phyloP scores from a whole-genome alignment of 768 basidiomycete genomes.

The Exidia glandulosa region DNA sequence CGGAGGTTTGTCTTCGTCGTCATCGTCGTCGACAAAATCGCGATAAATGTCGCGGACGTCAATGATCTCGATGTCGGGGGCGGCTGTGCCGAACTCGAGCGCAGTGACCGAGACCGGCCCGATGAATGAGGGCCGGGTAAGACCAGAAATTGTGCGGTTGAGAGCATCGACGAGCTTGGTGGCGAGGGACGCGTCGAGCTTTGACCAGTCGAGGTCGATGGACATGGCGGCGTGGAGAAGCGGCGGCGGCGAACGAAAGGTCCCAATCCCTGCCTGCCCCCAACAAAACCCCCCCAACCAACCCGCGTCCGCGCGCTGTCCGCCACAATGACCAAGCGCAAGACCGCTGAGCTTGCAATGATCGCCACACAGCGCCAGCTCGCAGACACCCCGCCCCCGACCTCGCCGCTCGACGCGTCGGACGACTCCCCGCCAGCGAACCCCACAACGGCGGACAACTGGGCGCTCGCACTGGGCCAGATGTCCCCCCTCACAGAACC shows the following conservation, averaged over 20 bases:
- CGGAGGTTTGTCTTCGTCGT: slow-evolving; percentile 36
- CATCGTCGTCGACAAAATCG: slow-evolving; percentile 84
- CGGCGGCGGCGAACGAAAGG: not conserved
- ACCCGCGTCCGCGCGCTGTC: too few relatives aligned
- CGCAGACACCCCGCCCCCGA: not conserved
- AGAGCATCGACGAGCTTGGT: slow-evolving; percentile 59
- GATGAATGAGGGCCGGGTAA: slow-evolving; percentile 82
- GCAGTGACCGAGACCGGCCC: slow-evolving; percentile 82
- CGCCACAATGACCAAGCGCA: not conserved
- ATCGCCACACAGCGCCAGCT: not conserved
- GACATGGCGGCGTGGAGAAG: slow-evolving; percentile 46
- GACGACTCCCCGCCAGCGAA: not conserved
- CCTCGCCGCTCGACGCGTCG: not conserved
- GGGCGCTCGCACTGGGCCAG: not conserved
- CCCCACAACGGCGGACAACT: not conserved
- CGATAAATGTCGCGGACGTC: slow-evolving; percentile 90
- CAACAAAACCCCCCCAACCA: too few relatives aligned
- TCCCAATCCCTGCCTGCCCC: too few relatives aligned
- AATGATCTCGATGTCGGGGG: slow-evolving; percentile 81
- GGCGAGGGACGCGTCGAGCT: slow-evolving; percentile 65
- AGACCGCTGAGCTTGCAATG: not conserved
- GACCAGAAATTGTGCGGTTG: slow-evolving; percentile 62
- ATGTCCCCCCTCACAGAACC: not conserved
- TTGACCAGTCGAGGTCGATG: slow-evolving; percentile 88
- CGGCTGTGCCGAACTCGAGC: slow-evolving; percentile 73